phyloP scores from a whole-genome alignment of 2,329 filamentous ascomycete species.

The Alternaria panax region DNA sequence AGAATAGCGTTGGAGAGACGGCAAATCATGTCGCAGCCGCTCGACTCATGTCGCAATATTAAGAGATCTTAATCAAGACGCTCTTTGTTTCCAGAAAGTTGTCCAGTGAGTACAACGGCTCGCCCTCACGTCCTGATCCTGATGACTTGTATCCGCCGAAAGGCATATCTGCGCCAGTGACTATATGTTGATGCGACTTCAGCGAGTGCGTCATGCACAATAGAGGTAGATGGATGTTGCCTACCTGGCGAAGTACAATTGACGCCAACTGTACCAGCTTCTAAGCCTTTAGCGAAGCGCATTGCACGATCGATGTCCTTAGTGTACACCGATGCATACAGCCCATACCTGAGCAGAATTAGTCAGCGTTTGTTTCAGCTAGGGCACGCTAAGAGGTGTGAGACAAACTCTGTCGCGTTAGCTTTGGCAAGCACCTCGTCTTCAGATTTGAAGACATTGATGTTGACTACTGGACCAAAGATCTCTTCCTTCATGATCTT shows the following conservation, averaged over 20 bases:
- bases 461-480: conserved; percentile 83
- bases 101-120: conserved; percentile 38
- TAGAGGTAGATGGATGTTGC: conserved; percentile 1
- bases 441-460: conserved; percentile 76
- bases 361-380: conserved; percentile 12
- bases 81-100: conserved; percentile 48
- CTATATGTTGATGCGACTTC: neutral
- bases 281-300: conserved; percentile 51
- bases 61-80: conserved; percentile 41
- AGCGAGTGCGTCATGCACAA: neutral
- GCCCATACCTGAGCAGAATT: conserved; percentile 66
- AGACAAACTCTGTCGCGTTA: conserved; percentile 71
- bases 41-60: conserved; percentile 14
- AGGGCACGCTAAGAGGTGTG: neutral
- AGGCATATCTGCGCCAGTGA: conserved; percentile 44
- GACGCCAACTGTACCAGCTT: conserved; percentile 51
- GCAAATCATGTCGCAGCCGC: conserved; percentile 8
- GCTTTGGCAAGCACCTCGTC: conserved; percentile 81
- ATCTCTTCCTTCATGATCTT: conserved; percentile 84
- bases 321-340: conserved; percentile 85
- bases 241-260: conserved; percentile 49
- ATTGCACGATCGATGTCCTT: conserved; percentile 49
- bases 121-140: conserved; percentile 48
- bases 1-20: conserved; percentile 11
- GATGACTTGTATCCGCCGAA: conserved; percentile 53